Conservation (phyloP, 306 rosid species). For the Ceratonia siliqua region DNA sequence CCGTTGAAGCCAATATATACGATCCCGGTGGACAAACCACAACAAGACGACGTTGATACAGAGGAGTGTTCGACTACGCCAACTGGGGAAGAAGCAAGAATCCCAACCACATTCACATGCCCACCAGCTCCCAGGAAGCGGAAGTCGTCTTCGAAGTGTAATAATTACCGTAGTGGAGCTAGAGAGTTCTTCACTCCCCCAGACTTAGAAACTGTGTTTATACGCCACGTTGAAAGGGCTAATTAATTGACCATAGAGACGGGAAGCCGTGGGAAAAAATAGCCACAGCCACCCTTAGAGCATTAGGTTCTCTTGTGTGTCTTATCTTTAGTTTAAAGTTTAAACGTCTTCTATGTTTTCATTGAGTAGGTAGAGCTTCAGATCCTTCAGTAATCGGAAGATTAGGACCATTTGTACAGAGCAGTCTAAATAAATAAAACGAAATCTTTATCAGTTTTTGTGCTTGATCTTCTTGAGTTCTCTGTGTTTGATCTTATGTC, state of each 20-base stretch:
- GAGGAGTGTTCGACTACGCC: constrained; percentile 66
- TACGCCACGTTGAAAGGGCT: constrained; percentile 63
- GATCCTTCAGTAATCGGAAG: constrained; percentile 22
- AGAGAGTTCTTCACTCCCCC: constrained; percentile 72
- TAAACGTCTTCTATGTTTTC: constrained; percentile 25
- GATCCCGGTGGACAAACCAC: constrained; percentile 20
- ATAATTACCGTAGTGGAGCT: constrained; percentile 38
- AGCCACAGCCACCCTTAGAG: background rate
- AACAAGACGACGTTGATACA: constrained; percentile 2
- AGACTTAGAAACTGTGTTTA: constrained; percentile 73
- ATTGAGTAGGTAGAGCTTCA: constrained; percentile 28
- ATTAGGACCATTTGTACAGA: constrained; percentile 36
- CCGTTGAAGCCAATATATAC: constrained; percentile 70
- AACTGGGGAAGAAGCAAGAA: constrained; percentile 57
- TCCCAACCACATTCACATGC: constrained; percentile 55
- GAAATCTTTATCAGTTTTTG: constrained; percentile 1
- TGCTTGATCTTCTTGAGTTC: constrained; percentile 2
- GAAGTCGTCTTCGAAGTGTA: constrained; percentile 57
- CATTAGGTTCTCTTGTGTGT: constrained; percentile 23
- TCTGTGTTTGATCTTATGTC: background rate
- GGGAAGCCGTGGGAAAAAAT: background rate
- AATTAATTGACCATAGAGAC: constrained; percentile 26
- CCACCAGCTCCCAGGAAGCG: constrained; percentile 82
- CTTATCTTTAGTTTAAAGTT: constrained; percentile 17
- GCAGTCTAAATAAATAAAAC: constrained; percentile 9